phyloP scores from a whole-genome alignment of 768 basidiomycete genomes.

The Auricularia cornea region DNA sequence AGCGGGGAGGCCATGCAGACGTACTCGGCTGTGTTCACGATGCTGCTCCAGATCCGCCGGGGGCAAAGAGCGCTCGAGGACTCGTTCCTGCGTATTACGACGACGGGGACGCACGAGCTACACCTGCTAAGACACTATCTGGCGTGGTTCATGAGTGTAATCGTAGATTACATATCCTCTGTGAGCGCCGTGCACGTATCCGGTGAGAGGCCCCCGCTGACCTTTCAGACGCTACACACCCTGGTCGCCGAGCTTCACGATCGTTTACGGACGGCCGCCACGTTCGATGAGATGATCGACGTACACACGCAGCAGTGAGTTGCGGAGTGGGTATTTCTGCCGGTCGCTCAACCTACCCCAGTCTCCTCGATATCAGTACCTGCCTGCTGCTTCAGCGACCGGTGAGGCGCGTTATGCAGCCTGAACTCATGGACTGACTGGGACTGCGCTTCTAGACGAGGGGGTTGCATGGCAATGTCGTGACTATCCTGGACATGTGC shows the following conservation, averaged over 20 bases:
- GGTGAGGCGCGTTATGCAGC: conserved; percentile 53
- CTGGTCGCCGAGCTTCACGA: conserved; percentile 55
- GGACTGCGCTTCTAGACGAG: conserved; percentile 37
- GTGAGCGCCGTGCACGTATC: not conserved
- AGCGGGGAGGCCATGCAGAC: conserved; percentile 43
- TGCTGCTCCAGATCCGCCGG: conserved; percentile 64
- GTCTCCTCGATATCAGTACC: not conserved
- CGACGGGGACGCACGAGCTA: conserved; percentile 25
- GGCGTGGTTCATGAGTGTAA: conserved; percentile 63
- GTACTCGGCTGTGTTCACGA: conserved; percentile 62
- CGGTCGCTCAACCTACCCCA: not conserved
- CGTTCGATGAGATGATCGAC: conserved; percentile 69
- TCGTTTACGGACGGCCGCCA: conserved; percentile 42
- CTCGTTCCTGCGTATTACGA: not conserved
- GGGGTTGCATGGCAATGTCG: conserved; percentile 53
- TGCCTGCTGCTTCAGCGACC: conserved; percentile 33
- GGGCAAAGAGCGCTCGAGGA: conserved; percentile 62
- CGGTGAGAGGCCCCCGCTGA: not conserved
- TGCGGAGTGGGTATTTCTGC: not conserved
- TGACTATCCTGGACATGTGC: conserved; percentile 66
- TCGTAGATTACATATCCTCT: not conserved
- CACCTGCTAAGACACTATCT: conserved; percentile 69
- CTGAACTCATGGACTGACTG: conserved; percentile 37
- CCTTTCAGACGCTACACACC: conserved; percentile 34
- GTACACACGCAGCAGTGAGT: conserved; percentile 65